Conservation (phyloP, 352 stramenopile genomes). For the Pilasporangium apinafurcum region DNA sequence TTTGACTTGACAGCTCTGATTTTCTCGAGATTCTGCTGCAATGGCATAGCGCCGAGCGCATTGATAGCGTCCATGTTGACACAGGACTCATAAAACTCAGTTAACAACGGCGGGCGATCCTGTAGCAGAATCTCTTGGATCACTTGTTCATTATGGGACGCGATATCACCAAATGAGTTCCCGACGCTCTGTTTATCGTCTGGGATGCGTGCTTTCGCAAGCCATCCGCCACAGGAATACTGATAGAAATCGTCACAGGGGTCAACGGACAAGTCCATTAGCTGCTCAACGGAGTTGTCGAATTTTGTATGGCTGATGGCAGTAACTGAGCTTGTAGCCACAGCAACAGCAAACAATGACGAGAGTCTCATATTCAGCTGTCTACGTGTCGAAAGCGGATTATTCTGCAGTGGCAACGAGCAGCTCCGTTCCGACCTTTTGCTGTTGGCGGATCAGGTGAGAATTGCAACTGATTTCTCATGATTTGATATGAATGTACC, state of each 20-base stretch:
- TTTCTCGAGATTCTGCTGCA: constrained; percentile 27
- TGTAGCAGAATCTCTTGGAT: constrained; percentile 56
- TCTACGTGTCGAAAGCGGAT: no score
- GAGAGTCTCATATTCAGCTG: no score
- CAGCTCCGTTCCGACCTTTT: no score
- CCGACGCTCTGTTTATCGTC: constrained; percentile 21
- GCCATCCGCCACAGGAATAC: constrained; percentile 54
- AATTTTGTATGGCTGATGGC: no score
- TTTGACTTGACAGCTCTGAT: constrained; percentile 21
- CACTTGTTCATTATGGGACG: constrained; percentile 38
- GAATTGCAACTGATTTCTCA: no score
- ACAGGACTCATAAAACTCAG: constrained; percentile 61
- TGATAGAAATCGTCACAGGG: constrained; percentile 75
- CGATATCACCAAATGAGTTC: constrained; percentile 38
- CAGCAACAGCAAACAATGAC: no score
- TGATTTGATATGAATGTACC: no score
- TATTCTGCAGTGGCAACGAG: no score
- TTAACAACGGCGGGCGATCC: constrained; percentile 51
- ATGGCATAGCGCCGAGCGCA: constrained; percentile 24
- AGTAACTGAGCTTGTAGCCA: no score
- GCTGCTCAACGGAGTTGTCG: no score
- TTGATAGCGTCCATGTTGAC: constrained; percentile 44
- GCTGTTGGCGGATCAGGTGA: no score
- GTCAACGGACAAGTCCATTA: constrained; percentile 36
- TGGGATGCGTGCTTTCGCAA: constrained; percentile 28